A percentile compares a stretch with the other conserved stretches of the same genome.
Conservation (phyloP, 768 basidiomycete species). For the Collybiopsis luxurians region DNA sequence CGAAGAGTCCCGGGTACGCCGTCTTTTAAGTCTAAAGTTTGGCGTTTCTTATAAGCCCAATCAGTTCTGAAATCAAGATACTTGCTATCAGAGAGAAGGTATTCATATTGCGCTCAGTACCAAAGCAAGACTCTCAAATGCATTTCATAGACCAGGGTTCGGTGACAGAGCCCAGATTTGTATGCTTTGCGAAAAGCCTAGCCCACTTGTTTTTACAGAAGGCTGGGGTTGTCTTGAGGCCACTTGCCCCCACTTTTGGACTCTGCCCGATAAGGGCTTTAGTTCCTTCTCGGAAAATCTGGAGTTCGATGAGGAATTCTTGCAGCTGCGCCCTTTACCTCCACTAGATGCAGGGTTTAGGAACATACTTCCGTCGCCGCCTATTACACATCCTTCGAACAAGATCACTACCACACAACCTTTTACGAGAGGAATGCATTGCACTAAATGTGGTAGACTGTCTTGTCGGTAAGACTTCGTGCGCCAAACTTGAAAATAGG, state of each 20-base stretch:
- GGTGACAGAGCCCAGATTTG: slow-evolving; percentile 38
- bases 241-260: slow-evolving; percentile 58
- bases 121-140: too few species aligned
- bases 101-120: not conserved
- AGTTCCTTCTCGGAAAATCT: slow-evolving; percentile 31
- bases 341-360: slow-evolving; percentile 30
- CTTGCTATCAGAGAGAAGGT: slow-evolving; percentile 3
- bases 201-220: slow-evolving; percentile 51
- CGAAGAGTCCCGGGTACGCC: not conserved
- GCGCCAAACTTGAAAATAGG: not conserved
- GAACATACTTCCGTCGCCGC: slow-evolving; percentile 36
- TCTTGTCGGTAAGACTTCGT: slow-evolving; percentile 62
- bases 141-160: slow-evolving; percentile 8
- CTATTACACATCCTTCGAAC: slow-evolving; percentile 20
- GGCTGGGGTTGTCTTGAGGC: slow-evolving; percentile 68
- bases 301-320: slow-evolving; percentile 47
- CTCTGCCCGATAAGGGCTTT: slow-evolving; percentile 18
- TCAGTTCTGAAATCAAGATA: not conserved
- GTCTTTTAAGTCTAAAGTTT: not conserved
- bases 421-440: slow-evolving; percentile 70
- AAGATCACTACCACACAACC: slow-evolving; percentile 50
- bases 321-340: slow-evolving; percentile 32
- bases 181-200: slow-evolving; percentile 36
- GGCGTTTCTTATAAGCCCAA: too few species aligned
- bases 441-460: slow-evolving; percentile 63